These are phyloP conservation scores for Fomitiporia mediterranea DNA, from an alignment of 1,284 basidiomycete genomes.

Conservation along the genomic window DNA sequence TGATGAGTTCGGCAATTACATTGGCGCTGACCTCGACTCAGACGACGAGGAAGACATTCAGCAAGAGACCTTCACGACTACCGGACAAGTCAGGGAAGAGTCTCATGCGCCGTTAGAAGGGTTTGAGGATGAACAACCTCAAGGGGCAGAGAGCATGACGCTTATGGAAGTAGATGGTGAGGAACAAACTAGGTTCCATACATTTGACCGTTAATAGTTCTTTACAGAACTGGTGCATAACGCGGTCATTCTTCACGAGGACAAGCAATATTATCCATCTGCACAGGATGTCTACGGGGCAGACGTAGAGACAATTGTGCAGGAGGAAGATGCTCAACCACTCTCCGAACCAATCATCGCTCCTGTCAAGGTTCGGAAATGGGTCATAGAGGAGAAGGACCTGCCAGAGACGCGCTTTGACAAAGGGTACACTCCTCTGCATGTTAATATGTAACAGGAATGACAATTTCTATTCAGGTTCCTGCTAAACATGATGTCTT, in stretches of 20 bases:
- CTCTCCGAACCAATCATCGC: constrained; percentile 94
- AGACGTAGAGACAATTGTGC: constrained; percentile 94
- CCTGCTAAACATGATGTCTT: constrained; percentile 85
- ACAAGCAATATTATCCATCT: constrained; percentile 97
- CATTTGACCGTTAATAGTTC: not conserved
- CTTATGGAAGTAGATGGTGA: constrained; percentile 81
- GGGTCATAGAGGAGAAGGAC: constrained; percentile 88
- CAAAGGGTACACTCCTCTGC: constrained; percentile 66
- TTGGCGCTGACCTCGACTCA: constrained; percentile 88
- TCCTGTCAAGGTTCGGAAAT: constrained; percentile 90
- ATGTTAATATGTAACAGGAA: constrained; percentile 18
- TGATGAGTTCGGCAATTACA: constrained; percentile 94
- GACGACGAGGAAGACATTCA: constrained; percentile 66
- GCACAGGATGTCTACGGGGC: constrained; percentile 91
- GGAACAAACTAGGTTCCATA: constrained; percentile 26
- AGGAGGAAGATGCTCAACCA: constrained; percentile 97
- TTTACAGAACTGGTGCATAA: constrained; percentile 66
- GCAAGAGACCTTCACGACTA: constrained; percentile 43
- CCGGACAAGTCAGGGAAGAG: constrained; percentile 29
- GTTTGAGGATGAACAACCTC: constrained; percentile 60
- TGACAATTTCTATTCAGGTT: constrained; percentile 51
- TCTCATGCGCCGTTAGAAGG: constrained; percentile 62
- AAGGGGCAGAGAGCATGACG: constrained; percentile 49
- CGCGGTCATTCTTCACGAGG: constrained; percentile 91
- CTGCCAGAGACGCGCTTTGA: constrained; percentile 92